phyloP scores from a whole-genome alignment of 768 basidiomycete genomes.

The Austroboletus eburneus region DNA sequence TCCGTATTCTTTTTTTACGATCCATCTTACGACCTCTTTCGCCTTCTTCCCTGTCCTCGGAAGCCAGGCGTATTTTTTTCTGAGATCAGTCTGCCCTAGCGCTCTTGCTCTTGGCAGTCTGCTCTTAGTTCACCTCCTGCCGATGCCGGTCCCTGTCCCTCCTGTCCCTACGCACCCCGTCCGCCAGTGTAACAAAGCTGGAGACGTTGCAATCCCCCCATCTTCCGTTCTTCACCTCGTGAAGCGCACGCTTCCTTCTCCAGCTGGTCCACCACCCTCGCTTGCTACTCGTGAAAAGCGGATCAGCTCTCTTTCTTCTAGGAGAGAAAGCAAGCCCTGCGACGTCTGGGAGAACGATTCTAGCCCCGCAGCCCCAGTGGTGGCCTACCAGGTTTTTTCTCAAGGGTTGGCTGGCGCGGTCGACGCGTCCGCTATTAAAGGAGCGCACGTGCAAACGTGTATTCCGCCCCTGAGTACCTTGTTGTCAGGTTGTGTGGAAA shows the following conservation, averaged over 20 bases:
- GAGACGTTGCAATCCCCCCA: constrained; percentile 33
- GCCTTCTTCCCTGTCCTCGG: constrained; percentile 38
- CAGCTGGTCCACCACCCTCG: constrained; percentile 58
- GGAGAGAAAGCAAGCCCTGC: constrained; percentile 65
- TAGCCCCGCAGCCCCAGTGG: constrained; percentile 3
- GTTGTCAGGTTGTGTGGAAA: constrained; percentile 8
- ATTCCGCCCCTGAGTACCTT: constrained; percentile 63
- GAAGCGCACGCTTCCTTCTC: constrained; percentile 57
- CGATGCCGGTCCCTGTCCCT: constrained; percentile 88
- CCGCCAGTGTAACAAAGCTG: constrained; percentile 53
- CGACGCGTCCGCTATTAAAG: constrained; percentile 82
- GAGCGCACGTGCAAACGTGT: constrained; percentile 78
- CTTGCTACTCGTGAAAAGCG: constrained; percentile 68
- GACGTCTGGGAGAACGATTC: constrained; percentile 60
- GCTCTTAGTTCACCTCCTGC: constrained; percentile 43
- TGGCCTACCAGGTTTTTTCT: constrained; percentile 55
- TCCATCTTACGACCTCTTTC: constrained; percentile 57
- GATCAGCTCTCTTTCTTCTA: constrained; percentile 66
- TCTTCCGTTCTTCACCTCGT: constrained; percentile 49
- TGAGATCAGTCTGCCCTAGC: constrained; percentile 41
- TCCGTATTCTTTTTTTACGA: constrained; percentile 51
- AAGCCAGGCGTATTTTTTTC: constrained; percentile 36
- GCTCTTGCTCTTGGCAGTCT: constrained; percentile 41
- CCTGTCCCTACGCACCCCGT: constrained; percentile 58
- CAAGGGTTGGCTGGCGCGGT: constrained; percentile 73